Conservation (phyloP, 768 basidiomycete species). For the Russula emetica region DNA sequence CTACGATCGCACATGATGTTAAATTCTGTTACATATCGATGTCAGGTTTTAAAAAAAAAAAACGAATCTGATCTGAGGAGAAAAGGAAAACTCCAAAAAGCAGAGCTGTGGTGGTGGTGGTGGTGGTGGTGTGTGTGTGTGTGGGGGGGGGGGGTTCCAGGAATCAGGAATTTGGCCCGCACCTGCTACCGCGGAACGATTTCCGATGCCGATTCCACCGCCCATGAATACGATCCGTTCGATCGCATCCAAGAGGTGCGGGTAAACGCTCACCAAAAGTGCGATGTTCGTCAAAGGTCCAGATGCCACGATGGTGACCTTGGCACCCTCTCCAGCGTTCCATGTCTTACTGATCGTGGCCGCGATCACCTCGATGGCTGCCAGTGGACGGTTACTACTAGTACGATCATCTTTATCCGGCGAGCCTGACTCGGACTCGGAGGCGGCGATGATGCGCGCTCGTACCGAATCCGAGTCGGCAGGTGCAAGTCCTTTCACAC, state of each 20-base stretch:
- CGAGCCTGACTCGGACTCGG: no score
- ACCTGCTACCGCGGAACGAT: constrained; percentile 73
- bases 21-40: constrained; percentile 48
- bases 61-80: neutral
- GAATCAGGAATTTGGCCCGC: no score
- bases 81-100: no score
- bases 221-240: constrained; percentile 86
- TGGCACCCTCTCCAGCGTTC: constrained; percentile 53
- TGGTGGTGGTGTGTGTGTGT: no score
- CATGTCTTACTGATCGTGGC: constrained; percentile 49
- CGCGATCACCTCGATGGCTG: constrained; percentile 70
- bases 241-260: constrained; percentile 50
- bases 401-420: no score
- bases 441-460: no score
- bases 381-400: no score
- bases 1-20: constrained; percentile 80
- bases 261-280: constrained; percentile 40
- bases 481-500: constrained; percentile 70
- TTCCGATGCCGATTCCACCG: constrained; percentile 82
- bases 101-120: no score
- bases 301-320: constrained; percentile 67
- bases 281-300: constrained; percentile 83
- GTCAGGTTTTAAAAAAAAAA: no score
- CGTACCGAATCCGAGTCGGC: constrained; percentile 46
- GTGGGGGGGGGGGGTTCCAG: no score